Evolutionary conservation across 208 protist species (phyloP), one percentile per base, ranked within the genome.

Genomic region (Crithidia brevicula): DNA sequence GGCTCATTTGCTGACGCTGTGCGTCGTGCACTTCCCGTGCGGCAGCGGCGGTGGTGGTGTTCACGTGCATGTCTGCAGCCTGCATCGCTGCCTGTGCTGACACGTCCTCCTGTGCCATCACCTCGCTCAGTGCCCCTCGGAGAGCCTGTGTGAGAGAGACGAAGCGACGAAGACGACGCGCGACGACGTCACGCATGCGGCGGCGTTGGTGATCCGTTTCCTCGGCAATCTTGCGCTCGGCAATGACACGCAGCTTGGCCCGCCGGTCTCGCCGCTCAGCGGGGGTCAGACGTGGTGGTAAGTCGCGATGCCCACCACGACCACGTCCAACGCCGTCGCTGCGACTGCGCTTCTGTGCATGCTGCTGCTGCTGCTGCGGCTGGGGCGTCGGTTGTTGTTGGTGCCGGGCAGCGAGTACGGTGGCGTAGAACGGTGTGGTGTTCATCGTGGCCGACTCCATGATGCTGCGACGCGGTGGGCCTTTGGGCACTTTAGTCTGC

Each of bases 151-250:
- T 85, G 15, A 80, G 40, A 8, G 38, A 28, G 22, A 53, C 60
- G n/a, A 93, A 79, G 27, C 69, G 54, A 3, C 77, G 76, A 4
- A 90, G 56, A 3, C 79, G 76, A n/a, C 72, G 62, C 23, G 62
- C 59, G 34, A 88, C 46, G 16, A 54, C 62, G 43, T 88, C 79
- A 15, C 87, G 87, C 67, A 85, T 67, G 25, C 47, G 43, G 2
- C 83, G 87, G 1, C 77, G 76, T 34, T 80, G 74, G 11, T 67
- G 47, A 36, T 64, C 73, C 18, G 74, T 57, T 28, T 64, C 56
- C 23, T 74, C 71, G 13, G 42, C 20, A 11, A 76, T 73, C 28
- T 64, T 79, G 2, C 73, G 66, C 33, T 63, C 27, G 20, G 71
- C 68, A 38, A 71, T 77, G n/a, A 47, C 47, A 36, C 67, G 67